Percentiles rank a stretch among this genome's conserved stretches.
Evolutionary conservation across 331 rosid species (phyloP).

Genomic region (Cydonia oblonga): DNA sequence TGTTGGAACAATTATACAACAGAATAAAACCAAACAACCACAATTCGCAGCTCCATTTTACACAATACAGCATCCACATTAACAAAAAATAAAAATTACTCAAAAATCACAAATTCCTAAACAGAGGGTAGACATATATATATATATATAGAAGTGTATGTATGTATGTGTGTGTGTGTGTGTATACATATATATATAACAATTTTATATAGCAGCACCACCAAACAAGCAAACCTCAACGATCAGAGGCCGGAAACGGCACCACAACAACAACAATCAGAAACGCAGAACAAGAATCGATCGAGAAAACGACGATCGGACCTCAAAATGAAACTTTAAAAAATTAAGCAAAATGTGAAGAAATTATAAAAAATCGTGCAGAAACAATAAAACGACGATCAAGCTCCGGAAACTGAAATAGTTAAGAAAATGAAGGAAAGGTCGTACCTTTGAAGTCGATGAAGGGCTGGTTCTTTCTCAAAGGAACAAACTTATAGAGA

Average conservation of each 20-base stretch:
- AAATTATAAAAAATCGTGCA: neutral
- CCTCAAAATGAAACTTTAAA: neutral
- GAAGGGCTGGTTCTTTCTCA: neutral
- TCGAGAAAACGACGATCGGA: constrained; percentile 17
- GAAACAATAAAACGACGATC: constrained; percentile 8
- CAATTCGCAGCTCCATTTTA: neutral
- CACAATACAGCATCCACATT: neutral
- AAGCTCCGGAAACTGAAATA: neutral
- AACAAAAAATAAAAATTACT: neutral
- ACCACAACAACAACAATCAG: constrained; percentile 14
- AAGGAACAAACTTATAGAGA: constrained; percentile 12
- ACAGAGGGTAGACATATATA: neutral
- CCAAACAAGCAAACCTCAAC: constrained; percentile 3
- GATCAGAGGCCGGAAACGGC: constrained; percentile 16
- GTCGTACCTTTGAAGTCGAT: constrained; percentile 18
- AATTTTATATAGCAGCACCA: neutral
- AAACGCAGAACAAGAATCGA: constrained; percentile 1
- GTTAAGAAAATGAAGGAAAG: neutral
- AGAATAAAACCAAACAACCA: neutral
- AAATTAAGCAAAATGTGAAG: neutral
- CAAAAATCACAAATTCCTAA: neutral
- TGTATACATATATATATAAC: too few species aligned
- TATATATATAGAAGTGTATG: too few species aligned
- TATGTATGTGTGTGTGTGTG: too few species aligned
- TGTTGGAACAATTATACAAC: neutral